phyloP scores from a whole-genome alignment of 306 rosid species.

The barrel medic (Medicago truncatula) region MtrunA17r5.0-ANR NC_053042.1:33830001-33830500 shows the following conservation, averaged over 20 bases:
- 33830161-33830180: neutral
- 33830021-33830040: slow-evolving; percentile 27
- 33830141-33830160: neutral
- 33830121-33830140: neutral
- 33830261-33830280: neutral
- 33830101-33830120: neutral
- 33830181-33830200: no score
- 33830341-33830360: neutral
- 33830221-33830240: neutral
- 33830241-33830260: neutral
- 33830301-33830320: neutral
- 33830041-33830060: slow-evolving; percentile 30
- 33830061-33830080: slow-evolving; percentile 8
- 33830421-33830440: neutral
- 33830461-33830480: neutral
- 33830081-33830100: neutral
- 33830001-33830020: slow-evolving; percentile 19
- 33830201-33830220: neutral
- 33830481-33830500: neutral
- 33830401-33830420: neutral
- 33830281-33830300: neutral
- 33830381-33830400: neutral
- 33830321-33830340: neutral
- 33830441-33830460: neutral
- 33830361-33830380: neutral